A percentile compares a stretch with the other conserved stretches of the same genome.
Conservation (phyloP, 2,329 filamentous ascomycete genomes). For the Ophiostoma angusticollis region DNA sequence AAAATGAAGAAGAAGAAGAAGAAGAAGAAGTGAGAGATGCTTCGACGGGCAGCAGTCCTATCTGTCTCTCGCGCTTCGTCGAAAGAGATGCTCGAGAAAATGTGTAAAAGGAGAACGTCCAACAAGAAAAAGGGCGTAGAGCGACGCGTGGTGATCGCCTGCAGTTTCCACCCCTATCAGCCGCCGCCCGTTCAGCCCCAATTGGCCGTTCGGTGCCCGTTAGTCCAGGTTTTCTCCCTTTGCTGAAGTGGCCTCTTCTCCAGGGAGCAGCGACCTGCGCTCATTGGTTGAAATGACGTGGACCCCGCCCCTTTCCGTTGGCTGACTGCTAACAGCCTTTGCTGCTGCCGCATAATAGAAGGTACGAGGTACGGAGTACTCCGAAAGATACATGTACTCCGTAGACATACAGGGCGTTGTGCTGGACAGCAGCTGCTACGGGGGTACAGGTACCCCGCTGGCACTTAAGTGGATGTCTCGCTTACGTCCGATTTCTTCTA, state of each 20-base stretch:
- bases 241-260: constrained; percentile 10
- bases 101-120: too few species aligned
- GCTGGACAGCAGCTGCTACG: too few species aligned
- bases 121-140: background rate
- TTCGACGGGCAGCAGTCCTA: background rate
- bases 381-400: too few species aligned
- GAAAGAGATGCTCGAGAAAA: constrained; percentile 2
- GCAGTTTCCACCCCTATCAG: background rate
- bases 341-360: too few species aligned
- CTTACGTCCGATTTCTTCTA: too few species aligned
- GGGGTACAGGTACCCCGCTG: too few species aligned
- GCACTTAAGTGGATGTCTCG: too few species aligned
- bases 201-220: background rate
- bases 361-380: too few species aligned
- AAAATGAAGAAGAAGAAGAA: background rate
- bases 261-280: background rate
- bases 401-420: too few species aligned
- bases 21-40: constrained; percentile 1
- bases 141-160: constrained; percentile 7
- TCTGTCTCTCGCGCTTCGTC: constrained; percentile 1
- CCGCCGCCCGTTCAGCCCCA: background rate
- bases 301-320: too few species aligned
- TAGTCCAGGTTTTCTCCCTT: background rate
- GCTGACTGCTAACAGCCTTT: too few species aligned
- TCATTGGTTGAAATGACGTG: too few species aligned